Conservation (phyloP, 2,329 filamentous ascomycete genomes). For the Alternaria solani region DNA sequence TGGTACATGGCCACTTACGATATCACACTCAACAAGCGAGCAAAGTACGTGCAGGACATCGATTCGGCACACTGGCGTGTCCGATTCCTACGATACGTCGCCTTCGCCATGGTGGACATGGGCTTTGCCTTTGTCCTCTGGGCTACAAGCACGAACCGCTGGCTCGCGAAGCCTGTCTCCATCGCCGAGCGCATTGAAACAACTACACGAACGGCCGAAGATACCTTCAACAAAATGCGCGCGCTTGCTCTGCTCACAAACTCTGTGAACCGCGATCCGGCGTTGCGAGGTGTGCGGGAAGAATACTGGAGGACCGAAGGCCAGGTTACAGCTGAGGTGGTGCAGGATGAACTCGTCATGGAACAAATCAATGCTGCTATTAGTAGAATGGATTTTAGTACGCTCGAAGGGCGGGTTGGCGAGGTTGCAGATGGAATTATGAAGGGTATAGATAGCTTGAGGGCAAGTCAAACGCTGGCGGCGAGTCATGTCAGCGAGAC, state of each 20-base stretch:
- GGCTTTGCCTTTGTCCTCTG: conserved; percentile 73
- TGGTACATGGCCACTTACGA: conserved; percentile 72
- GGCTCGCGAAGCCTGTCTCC: conserved; percentile 70
- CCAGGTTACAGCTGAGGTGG: conserved; percentile 73
- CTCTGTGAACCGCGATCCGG: conserved; percentile 76
- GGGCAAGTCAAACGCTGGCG: conserved; percentile 11
- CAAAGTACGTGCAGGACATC: conserved; percentile 66
- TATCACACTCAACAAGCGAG: conserved; percentile 69
- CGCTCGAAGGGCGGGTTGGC: conserved; percentile 70
- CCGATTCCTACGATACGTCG: conserved; percentile 68
- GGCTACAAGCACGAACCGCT: conserved; percentile 79
- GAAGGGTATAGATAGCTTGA: conserved; percentile 41
- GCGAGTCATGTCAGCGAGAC: conserved; percentile 6
- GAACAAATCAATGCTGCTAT: conserved; percentile 75
- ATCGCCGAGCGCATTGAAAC: conserved; percentile 72
- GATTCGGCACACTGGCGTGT: conserved; percentile 77
- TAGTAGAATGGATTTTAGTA: conserved; percentile 68
- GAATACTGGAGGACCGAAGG: conserved; percentile 85
- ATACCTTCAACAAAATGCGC: conserved; percentile 71
- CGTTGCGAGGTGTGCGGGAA: conserved; percentile 70
- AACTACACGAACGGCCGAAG: conserved; percentile 64
- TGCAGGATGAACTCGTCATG: conserved; percentile 80
- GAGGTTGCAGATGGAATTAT: conserved; percentile 49
- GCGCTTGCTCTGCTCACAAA: conserved; percentile 81
- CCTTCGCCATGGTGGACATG: conserved; percentile 71